Percentiles rank a stretch among this genome's conserved stretches.
Conservation (phyloP, 371 early-diverging fungal species). For the Rhizopus microsporus region DNA sequence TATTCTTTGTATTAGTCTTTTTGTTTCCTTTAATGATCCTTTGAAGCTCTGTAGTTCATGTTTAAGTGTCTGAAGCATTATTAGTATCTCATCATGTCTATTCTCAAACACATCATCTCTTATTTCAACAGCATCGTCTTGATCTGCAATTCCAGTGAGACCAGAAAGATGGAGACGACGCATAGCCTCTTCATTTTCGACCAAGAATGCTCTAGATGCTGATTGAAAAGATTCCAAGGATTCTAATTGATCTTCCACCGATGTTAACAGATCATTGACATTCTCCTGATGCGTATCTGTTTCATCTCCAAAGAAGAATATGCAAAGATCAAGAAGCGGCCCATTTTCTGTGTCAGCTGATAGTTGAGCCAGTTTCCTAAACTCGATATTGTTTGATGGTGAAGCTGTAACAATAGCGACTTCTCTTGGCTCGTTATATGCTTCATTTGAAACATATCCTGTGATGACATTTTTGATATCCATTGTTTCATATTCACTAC, state of each 20-base stretch:
- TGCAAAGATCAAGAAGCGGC: conserved; percentile 37
- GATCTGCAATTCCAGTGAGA: neutral
- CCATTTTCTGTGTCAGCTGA: conserved; percentile 11
- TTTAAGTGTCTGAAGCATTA: conserved; percentile 2
- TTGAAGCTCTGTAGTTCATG: conserved; percentile 26
- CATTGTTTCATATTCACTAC: neutral
- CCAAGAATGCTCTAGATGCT: conserved; percentile 13
- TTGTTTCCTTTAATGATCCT: conserved; percentile 28
- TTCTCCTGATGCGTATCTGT: conserved; percentile 6
- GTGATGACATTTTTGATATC: neutral
- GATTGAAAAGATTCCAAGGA: conserved; percentile 10
- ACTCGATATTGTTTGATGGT: conserved; percentile 15
- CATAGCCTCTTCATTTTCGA: conserved; percentile 13
- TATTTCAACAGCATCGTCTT: neutral
- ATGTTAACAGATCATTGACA: conserved; percentile 2
- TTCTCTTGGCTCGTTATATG: conserved; percentile 7
- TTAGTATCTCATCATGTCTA: conserved; percentile 6
- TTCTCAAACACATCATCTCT: conserved; percentile 13
- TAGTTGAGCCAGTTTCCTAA: conserved; percentile 20
- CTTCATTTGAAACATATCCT: neutral
- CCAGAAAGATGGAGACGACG: conserved; percentile 11
- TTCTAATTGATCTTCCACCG: conserved; percentile 8
- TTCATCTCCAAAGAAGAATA: conserved; percentile 31
- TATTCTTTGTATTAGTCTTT: conserved; percentile 35
- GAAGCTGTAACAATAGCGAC: conserved; percentile 14